Percentiles rank a stretch among this genome's conserved stretches.
These are phyloP conservation scores for Phytopythium delawarense DNA, from an alignment of 352 stramenopile genomes.

Conservation along the genomic window DNA sequence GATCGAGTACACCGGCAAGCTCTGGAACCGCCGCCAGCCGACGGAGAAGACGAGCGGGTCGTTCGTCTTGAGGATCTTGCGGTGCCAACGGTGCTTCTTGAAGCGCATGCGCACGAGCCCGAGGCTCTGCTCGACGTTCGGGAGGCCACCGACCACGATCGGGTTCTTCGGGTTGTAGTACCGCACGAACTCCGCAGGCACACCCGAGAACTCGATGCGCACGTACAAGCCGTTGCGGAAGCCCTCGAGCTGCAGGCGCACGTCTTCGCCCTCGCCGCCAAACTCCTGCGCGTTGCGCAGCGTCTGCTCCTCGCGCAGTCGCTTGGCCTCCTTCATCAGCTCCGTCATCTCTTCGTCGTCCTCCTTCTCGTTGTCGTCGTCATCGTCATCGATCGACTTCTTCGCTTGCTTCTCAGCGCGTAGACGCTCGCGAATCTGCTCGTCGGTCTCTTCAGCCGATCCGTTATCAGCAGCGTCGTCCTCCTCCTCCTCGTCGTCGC, in stretches of 20 bases:
- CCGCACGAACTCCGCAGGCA: constrained; percentile 94
- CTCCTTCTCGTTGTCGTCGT: constrained; percentile 62
- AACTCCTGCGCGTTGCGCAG: constrained; percentile 94
- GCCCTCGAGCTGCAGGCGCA: constrained; percentile 91
- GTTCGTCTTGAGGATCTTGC: constrained; percentile 97
- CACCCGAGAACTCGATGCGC: constrained; percentile 93
- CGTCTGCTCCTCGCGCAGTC: constrained; percentile 75
- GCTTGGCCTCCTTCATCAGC: constrained; percentile 82
- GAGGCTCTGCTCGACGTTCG: constrained; percentile 94
- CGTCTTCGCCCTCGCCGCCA: constrained; percentile 91
- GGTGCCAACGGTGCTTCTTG: constrained; percentile 99
- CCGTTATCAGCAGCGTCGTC: constrained; percentile 29
- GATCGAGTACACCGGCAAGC: constrained; percentile 97
- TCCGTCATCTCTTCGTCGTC: constrained; percentile 87
- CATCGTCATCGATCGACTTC: constrained; percentile 66
- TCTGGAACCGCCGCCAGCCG: constrained; percentile 99
- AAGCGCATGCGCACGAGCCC: constrained; percentile 95
- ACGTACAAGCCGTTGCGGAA: constrained; percentile 97
- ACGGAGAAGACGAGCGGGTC: constrained; percentile 98
- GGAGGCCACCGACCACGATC: constrained; percentile 93
- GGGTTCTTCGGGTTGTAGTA: constrained; percentile 90
- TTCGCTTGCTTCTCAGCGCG: constrained; percentile 90
- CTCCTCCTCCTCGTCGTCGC: constrained; percentile 24
- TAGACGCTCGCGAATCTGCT: constrained; percentile 81
- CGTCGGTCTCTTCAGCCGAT: constrained; percentile 57